A percentile compares a stretch with the other conserved stretches of the same genome.
phyloP scores from a whole-genome alignment of 192 early-diverging fungal species.

The Phlyctochytrium planicorne region DNA sequence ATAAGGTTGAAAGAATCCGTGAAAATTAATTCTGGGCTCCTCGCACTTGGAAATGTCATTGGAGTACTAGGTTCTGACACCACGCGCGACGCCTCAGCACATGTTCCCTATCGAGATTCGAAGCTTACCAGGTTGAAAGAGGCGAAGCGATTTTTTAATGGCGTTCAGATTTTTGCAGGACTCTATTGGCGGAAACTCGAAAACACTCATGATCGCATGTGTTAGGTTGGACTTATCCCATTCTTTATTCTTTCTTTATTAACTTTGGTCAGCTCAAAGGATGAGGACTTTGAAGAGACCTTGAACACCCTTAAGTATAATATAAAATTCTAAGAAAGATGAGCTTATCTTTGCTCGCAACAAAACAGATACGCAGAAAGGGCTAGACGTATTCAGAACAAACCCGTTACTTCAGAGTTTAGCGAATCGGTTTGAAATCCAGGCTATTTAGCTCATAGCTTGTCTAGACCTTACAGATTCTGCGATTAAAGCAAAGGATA shows the following conservation, averaged over 20 bases:
- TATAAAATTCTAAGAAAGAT: constrained; percentile 25
- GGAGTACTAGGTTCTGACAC: constrained; percentile 76
- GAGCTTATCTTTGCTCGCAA: too few relatives aligned
- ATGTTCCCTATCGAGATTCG: constrained; percentile 93
- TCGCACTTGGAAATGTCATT: constrained; percentile 97
- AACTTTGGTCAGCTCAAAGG: constrained; percentile 65
- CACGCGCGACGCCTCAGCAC: constrained; percentile 19
- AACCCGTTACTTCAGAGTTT: constrained; percentile 29
- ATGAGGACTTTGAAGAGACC: constrained; percentile 84
- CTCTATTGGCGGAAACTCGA: constrained; percentile 82
- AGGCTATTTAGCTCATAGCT: background rate
- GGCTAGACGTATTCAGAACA: constrained; percentile 55
- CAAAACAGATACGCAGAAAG: constrained; percentile 47
- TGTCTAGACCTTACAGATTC: background rate
- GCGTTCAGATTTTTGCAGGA: constrained; percentile 46
- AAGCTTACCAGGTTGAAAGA: constrained; percentile 79
- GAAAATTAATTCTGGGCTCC: constrained; percentile 88
- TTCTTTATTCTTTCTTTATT: constrained; percentile 59
- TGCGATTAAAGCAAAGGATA: too few relatives aligned
- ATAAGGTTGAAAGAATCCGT: constrained; percentile 54
- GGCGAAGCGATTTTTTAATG: background rate
- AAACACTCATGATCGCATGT: constrained; percentile 58
- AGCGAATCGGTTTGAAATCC: background rate
- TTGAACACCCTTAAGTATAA: constrained; percentile 95
- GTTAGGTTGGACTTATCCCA: constrained; percentile 23